Evolutionary conservation across 1,284 basidiomycete genomes (phyloP).

Genomic region (Tylopilus sp.): DNA sequence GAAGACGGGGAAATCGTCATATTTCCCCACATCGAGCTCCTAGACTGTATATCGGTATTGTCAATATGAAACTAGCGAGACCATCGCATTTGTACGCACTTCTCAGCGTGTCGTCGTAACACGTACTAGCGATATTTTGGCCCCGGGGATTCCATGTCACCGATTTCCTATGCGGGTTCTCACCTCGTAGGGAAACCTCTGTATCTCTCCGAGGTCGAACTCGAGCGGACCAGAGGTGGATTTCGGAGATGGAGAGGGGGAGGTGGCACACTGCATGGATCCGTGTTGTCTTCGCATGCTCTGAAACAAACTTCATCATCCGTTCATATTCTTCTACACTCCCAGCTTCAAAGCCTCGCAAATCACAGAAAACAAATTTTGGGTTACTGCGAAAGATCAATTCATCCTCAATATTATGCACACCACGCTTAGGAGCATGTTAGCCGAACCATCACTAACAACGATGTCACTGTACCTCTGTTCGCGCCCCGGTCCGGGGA

Average conservation of each 20-base stretch:
- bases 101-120: conserved; percentile 80
- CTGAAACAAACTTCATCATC: too few relatives aligned
- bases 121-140: conserved; percentile 80
- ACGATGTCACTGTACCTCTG: too few relatives aligned
- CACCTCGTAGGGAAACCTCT: conserved; percentile 65
- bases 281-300: too few relatives aligned
- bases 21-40: conserved; percentile 66
- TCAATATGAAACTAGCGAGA: conserved; percentile 21
- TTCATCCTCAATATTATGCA: too few relatives aligned
- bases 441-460: too few relatives aligned
- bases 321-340: too few relatives aligned
- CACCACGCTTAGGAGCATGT: too few relatives aligned
- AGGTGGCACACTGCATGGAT: too few relatives aligned
- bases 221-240: conserved; percentile 46
- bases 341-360: too few relatives aligned
- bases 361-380: too few relatives aligned
- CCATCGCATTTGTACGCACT: conserved; percentile 53
- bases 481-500: too few relatives aligned
- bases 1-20: conserved; percentile 60
- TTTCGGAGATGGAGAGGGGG: conserved; percentile 30
- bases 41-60: conserved; percentile 62
- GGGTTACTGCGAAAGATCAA: too few relatives aligned
- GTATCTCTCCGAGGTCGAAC: conserved; percentile 62
- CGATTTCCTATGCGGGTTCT: conserved; percentile 77
- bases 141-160: conserved; percentile 85